phyloP scores from a whole-genome alignment of 139 green algal species.

The Chlamydomonas incerta region DNA sequence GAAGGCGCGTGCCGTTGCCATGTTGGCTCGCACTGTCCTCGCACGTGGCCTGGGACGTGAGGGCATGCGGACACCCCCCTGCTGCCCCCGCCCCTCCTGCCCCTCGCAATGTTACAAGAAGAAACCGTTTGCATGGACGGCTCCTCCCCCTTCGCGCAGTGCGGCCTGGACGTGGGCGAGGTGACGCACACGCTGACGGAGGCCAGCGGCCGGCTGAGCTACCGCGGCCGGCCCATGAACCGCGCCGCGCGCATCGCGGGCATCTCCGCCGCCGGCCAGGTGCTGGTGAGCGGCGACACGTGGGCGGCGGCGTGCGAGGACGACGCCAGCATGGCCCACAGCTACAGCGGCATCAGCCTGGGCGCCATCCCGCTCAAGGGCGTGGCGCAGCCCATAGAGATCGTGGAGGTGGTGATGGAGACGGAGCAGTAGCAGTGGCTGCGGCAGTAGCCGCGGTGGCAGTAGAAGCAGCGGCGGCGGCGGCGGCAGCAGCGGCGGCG shows the following conservation, averaged over 20 bases:
- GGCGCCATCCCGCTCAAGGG: constrained; percentile 32
- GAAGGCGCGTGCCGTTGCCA: too few relatives aligned
- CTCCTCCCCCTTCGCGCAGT: background rate
- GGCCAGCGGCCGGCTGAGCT: background rate
- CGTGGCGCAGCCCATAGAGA: constrained; percentile 7
- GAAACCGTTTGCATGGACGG: too few relatives aligned
- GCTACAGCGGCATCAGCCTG: background rate
- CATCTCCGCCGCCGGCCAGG: background rate
- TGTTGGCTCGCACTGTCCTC: too few relatives aligned
- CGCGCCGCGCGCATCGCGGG: constrained; percentile 21
- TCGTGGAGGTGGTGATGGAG: background rate
- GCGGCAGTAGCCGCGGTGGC: too few relatives aligned
- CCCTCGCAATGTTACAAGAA: too few relatives aligned
- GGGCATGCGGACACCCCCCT: too few relatives aligned
- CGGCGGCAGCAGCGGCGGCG: too few relatives aligned
- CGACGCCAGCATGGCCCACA: background rate
- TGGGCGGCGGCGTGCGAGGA: background rate
- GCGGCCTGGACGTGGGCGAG: background rate
- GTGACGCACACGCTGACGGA: background rate
- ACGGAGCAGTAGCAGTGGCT: too few relatives aligned
- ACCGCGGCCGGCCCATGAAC: constrained; percentile 29
- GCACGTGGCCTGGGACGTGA: too few relatives aligned
- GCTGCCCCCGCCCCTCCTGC: too few relatives aligned
- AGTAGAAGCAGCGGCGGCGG: too few relatives aligned
- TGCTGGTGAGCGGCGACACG: background rate